Conservation (phyloP, 495 filamentous ascomycete species). For the Recurvomyces mirabilis region DNA sequence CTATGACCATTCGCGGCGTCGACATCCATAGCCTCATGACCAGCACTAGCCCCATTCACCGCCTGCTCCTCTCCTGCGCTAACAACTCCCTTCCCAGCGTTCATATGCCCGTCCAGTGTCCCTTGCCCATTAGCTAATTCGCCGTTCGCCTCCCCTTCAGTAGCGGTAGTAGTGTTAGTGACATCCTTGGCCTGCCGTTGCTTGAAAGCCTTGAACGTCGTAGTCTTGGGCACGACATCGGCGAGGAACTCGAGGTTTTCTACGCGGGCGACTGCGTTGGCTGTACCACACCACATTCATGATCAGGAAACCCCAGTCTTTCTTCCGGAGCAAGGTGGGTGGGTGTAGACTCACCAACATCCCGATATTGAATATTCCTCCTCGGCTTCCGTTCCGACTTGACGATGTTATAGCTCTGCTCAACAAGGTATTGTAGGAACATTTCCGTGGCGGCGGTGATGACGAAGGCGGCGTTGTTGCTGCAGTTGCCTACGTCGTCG, state of each 20-base stretch:
- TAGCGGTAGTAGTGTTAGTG: background rate
- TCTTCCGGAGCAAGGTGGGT: no score
- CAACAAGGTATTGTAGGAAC: constrained; percentile 87
- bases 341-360: constrained; percentile 54
- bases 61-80: background rate
- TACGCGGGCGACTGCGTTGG: constrained; percentile 73
- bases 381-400: constrained; percentile 83
- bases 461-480: constrained; percentile 88
- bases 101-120: background rate
- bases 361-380: constrained; percentile 91
- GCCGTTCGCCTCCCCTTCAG: background rate
- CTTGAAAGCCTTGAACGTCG: constrained; percentile 69
- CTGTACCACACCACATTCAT: constrained; percentile 38
- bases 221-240: constrained; percentile 80
- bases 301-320: no score
- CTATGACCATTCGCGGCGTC: no score
- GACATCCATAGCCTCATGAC: background rate
- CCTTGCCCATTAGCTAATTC: constrained; percentile 1
- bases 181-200: constrained; percentile 26
- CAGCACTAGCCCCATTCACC: background rate
- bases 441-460: constrained; percentile 90
- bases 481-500: constrained; percentile 70
- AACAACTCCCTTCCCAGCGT: background rate
- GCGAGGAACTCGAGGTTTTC: constrained; percentile 93
- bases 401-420: constrained; percentile 76